Evolutionary conservation across 148 eudicot genomes (phyloP).

Genomic region (Amaranthus cruentus): DNA sequence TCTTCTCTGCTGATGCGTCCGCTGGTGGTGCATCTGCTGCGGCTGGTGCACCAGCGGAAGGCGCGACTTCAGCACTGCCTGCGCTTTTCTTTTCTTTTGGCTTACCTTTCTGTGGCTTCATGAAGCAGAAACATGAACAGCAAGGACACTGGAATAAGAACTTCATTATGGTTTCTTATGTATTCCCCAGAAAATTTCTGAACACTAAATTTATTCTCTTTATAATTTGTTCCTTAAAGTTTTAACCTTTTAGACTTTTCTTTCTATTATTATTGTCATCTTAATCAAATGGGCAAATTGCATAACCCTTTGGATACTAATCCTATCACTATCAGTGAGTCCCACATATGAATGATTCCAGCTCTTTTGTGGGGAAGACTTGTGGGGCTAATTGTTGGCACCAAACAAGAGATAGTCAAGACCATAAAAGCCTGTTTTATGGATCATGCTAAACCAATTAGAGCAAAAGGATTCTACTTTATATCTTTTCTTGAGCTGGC

Average conservation of each 20-base stretch:
- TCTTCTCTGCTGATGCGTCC: conserved; percentile 14
- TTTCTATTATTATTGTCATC: conserved; percentile 17
- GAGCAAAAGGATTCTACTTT: conserved; percentile 9
- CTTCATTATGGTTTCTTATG: conserved; percentile 27
- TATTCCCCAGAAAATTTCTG: neutral
- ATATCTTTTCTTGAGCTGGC: conserved; percentile 23
- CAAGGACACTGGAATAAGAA: conserved; percentile 55
- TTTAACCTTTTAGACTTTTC: conserved; percentile 1
- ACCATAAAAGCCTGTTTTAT: conserved; percentile 15
- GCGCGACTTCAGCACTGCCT: conserved; percentile 23
- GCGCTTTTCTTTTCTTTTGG: conserved; percentile 31
- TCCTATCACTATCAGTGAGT: conserved; percentile 23
- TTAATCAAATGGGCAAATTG: conserved; percentile 11
- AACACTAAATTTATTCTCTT: neutral
- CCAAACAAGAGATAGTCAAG: conserved; percentile 12
- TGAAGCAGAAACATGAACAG: conserved; percentile 52
- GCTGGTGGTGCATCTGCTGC: conserved; percentile 2
- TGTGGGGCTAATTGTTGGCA: conserved; percentile 23
- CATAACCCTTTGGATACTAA: conserved; percentile 39
- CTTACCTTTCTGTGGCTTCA: conserved; percentile 46
- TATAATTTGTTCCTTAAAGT: neutral
- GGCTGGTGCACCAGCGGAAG: conserved; percentile 7
- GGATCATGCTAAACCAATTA: conserved; percentile 22
- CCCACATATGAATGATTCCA: conserved; percentile 25
- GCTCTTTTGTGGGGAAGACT: conserved; percentile 19